These are phyloP conservation scores for Penicillium brevicompactum DNA, from an alignment of 2,329 filamentous ascomycete genomes.

Conservation along the genomic window DNA sequence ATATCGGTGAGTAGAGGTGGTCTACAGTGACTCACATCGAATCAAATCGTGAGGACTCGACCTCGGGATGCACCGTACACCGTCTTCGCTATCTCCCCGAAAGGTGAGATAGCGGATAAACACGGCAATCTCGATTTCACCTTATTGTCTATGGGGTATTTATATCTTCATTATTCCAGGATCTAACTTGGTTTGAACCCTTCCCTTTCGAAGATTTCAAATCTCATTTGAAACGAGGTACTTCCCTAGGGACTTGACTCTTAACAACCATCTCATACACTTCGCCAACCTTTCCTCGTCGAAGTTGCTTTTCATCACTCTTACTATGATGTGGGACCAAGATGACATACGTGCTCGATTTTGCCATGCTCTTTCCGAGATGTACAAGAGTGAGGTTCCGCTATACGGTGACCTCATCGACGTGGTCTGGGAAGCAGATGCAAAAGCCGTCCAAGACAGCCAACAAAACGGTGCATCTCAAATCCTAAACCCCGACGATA, in stretches of 20 bases:
- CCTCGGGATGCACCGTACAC: too few species aligned
- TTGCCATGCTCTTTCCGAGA: conserved; percentile 35
- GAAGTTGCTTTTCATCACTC: background rate
- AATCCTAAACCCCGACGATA: conserved; percentile 23
- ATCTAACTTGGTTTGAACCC: too few species aligned
- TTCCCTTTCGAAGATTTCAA: too few species aligned
- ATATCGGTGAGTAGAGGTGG: background rate
- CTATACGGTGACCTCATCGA: conserved; percentile 35
- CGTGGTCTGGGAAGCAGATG: conserved; percentile 34
- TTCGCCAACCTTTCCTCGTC: background rate
- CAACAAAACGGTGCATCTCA: conserved; percentile 1
- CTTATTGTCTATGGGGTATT: background rate
- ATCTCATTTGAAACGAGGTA: too few species aligned
- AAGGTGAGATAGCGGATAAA: conserved; percentile 16
- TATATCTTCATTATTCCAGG: background rate
- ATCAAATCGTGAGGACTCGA: background rate
- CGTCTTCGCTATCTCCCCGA: conserved; percentile 1
- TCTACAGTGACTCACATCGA: background rate
- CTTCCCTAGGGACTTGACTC: too few species aligned
- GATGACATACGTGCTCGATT: conserved; percentile 33
- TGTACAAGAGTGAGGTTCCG: conserved; percentile 39
- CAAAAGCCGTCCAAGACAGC: conserved; percentile 18
- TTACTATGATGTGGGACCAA: conserved; percentile 23
- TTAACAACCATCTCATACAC: too few species aligned
- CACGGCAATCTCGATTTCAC: conserved; percentile 8